Percentiles rank a stretch among this genome's conserved stretches.
Conservation (phyloP, 768 basidiomycete genomes). For the Collybia mongolica region DNA sequence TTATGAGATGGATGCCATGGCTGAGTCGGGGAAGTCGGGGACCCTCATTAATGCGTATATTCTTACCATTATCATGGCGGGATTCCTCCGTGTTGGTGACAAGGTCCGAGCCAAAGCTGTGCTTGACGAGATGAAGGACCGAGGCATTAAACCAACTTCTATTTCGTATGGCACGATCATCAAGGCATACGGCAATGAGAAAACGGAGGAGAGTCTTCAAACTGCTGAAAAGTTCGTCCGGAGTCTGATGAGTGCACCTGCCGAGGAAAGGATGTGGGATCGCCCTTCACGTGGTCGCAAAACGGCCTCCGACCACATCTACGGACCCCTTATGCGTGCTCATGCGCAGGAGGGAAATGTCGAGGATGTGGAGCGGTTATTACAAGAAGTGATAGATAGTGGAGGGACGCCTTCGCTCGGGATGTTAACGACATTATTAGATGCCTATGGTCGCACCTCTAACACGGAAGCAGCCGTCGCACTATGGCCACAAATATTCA, state of each 20-base stretch:
- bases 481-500: constrained; percentile 70
- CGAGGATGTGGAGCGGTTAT: constrained; percentile 56
- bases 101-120: constrained; percentile 55
- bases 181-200: constrained; percentile 52
- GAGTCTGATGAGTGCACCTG: constrained; percentile 39
- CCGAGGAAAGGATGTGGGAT: constrained; percentile 36
- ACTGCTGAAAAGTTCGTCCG: constrained; percentile 68
- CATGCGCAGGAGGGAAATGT: constrained; percentile 43
- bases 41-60: constrained; percentile 54
- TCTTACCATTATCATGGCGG: constrained; percentile 74
- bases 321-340: constrained; percentile 57
- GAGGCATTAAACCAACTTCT: constrained; percentile 65
- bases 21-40: constrained; percentile 29
- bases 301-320: constrained; percentile 52
- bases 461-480: constrained; percentile 53
- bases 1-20: constrained; percentile 55
- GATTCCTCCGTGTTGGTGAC: constrained; percentile 59
- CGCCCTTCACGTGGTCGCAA: constrained; percentile 33
- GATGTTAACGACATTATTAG: constrained; percentile 64
- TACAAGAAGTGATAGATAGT: constrained; percentile 46
- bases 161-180: constrained; percentile 71
- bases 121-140: constrained; percentile 68
- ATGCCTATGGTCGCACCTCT: constrained; percentile 62
- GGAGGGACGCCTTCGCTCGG: constrained; percentile 61
- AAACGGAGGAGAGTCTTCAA: constrained; percentile 45